Percentiles rank a stretch among this genome's conserved stretches.
These are phyloP conservation scores for Penicillium canariense DNA, from an alignment of 495 filamentous ascomycete species.

Conservation along the genomic window DNA sequence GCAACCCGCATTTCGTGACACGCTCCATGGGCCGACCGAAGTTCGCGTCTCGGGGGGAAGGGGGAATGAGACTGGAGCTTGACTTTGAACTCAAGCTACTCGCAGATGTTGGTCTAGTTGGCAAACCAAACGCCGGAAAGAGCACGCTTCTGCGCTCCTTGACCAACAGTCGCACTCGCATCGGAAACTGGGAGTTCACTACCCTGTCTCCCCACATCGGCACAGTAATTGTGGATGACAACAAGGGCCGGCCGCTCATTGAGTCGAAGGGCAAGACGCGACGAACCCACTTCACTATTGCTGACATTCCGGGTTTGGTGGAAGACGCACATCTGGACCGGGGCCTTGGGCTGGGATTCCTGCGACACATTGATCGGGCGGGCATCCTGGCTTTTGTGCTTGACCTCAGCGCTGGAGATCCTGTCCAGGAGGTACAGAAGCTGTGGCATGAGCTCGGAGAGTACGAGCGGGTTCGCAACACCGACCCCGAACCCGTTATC, in stretches of 20 bases:
- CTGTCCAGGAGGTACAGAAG: slow-evolving; percentile 69
- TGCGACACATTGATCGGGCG: slow-evolving; percentile 92
- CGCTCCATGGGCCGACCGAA: slow-evolving; percentile 67
- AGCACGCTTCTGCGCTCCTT: slow-evolving; percentile 86
- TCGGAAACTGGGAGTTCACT: slow-evolving; percentile 96
- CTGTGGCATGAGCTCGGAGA: slow-evolving; percentile 87
- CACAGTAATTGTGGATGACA: slow-evolving; percentile 85
- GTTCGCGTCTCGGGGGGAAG: slow-evolving; percentile 84
- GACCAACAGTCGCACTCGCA: slow-evolving; percentile 78
- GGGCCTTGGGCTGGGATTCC: slow-evolving; percentile 85
- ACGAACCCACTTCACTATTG: slow-evolving; percentile 82
- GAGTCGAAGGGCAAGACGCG: slow-evolving; percentile 35
- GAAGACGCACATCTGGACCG: slow-evolving; percentile 88
- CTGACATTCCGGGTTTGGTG: slow-evolving; percentile 92
- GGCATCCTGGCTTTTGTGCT: slow-evolving; percentile 90
- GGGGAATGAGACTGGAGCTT: slow-evolving; percentile 70
- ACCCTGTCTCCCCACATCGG: slow-evolving; percentile 92
- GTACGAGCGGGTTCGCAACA: slow-evolving; percentile 72
- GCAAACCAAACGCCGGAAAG: slow-evolving; percentile 94
- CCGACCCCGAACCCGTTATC: slow-evolving; percentile 47
- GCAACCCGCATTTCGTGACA: slow-evolving; percentile 88
- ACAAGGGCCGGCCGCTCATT: slow-evolving; percentile 63
- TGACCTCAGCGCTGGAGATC: slow-evolving; percentile 77
- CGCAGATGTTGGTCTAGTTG: slow-evolving; percentile 91
- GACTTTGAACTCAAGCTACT: slow-evolving; percentile 93